Evolutionary conservation across 352 stramenopile species (phyloP).

Genomic region (Elongisporangium undulatum): DNA sequence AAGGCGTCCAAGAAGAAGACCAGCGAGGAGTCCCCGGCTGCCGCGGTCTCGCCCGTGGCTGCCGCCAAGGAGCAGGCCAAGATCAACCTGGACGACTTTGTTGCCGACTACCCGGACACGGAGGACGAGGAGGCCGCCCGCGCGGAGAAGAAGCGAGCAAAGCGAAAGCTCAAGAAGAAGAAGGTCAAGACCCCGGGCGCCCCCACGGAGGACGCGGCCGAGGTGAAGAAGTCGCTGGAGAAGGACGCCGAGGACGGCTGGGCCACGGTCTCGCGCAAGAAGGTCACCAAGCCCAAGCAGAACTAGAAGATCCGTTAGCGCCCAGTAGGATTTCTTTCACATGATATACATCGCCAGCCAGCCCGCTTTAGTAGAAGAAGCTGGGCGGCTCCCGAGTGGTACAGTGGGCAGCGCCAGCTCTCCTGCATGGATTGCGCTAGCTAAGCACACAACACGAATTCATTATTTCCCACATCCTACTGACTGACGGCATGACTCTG

Average conservation of each 20-base stretch:
- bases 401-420: too few relatives aligned
- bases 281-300: slow-evolving; percentile 45
- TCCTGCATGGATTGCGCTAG: not conserved
- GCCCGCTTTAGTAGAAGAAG: not conserved
- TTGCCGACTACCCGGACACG: slow-evolving; percentile 72
- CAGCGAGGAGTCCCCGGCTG: slow-evolving; percentile 16
- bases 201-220: slow-evolving; percentile 24
- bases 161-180: slow-evolving; percentile 83
- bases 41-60: slow-evolving; percentile 4
- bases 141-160: slow-evolving; percentile 73
- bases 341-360: slow-evolving; percentile 1
- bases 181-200: slow-evolving; percentile 51
- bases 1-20: slow-evolving; percentile 57
- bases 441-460: not conserved
- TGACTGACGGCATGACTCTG: not conserved
- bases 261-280: slow-evolving; percentile 77
- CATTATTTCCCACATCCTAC: not conserved
- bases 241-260: slow-evolving; percentile 75
- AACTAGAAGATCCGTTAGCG: slow-evolving; percentile 28
- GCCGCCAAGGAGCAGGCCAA: slow-evolving; percentile 18
- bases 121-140: slow-evolving; percentile 77
- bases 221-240: slow-evolving; percentile 48
- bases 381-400: not conserved
- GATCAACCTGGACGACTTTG: slow-evolving; percentile 74
- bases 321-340: not conserved